Conservation (phyloP, 768 basidiomycete species). For the Pleurotus eryngii region DNA sequence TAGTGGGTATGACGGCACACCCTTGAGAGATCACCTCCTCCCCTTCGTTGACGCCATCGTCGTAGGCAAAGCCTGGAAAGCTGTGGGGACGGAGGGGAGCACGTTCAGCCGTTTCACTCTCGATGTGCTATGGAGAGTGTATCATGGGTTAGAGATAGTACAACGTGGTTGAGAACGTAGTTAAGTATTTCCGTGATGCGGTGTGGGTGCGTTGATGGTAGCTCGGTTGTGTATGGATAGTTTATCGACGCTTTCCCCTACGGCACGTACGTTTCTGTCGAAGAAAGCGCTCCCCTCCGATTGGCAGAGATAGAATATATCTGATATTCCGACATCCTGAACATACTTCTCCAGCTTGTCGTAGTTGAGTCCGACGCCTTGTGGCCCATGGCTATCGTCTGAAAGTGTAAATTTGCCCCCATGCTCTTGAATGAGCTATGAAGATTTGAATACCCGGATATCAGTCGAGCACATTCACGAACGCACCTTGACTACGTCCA, state of each 20-base stretch:
- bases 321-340: constrained; percentile 49
- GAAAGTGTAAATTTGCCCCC: constrained; percentile 83
- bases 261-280: constrained; percentile 42
- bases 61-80: constrained; percentile 48
- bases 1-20: constrained; percentile 48
- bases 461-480: constrained; percentile 3
- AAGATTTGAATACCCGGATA: constrained; percentile 2
- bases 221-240: background rate
- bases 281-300: constrained; percentile 34
- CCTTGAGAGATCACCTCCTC: constrained; percentile 42
- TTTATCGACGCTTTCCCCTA: constrained; percentile 18
- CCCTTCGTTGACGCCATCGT: constrained; percentile 76
- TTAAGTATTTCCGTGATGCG: too few relatives aligned
- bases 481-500: constrained; percentile 69
- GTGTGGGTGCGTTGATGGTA: background rate
- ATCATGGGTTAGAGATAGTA: constrained; percentile 49
- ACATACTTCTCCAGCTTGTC: constrained; percentile 62
- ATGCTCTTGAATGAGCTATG: constrained; percentile 63
- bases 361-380: constrained; percentile 88
- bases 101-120: constrained; percentile 72
- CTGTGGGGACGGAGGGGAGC: constrained; percentile 70
- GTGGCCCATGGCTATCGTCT: constrained; percentile 94
- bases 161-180: constrained; percentile 36
- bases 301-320: constrained; percentile 61
- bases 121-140: constrained; percentile 64